Evolutionary conservation across 345 rosid species (phyloP).

Genomic region (Euphorbia peplus): DNA sequence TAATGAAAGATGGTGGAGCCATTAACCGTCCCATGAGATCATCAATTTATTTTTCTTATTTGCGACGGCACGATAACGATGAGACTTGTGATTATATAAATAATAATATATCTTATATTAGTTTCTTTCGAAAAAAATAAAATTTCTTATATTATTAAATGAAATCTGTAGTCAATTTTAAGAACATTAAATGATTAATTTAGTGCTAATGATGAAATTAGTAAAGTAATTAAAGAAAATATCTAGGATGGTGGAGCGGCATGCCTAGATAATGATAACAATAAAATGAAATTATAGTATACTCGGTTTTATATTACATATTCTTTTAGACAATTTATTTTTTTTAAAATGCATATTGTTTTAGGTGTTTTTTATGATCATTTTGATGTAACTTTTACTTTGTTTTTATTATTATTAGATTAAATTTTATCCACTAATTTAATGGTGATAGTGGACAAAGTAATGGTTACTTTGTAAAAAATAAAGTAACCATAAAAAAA

Average conservation of each 20-base stretch:
- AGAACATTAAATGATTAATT: not conserved
- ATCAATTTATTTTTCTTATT: conserved; percentile 43
- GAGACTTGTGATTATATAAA: conserved; percentile 11
- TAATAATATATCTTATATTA: not conserved
- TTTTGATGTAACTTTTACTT: too few relatives aligned
- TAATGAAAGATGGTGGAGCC: conserved; percentile 29
- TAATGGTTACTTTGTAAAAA: too few relatives aligned
- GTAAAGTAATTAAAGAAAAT: conserved; percentile 8
- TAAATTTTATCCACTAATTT: too few relatives aligned
- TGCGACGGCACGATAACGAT: conserved; percentile 51
- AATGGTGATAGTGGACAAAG: too few relatives aligned
- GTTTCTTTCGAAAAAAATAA: too few relatives aligned
- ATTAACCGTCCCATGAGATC: conserved; percentile 54
- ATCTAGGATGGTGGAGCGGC: conserved; percentile 13
- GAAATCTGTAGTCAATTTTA: not conserved
- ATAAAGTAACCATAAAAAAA: too few relatives aligned
- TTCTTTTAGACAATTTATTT: too few relatives aligned
- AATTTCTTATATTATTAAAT: not conserved
- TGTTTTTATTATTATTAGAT: too few relatives aligned
- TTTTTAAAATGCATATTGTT: too few relatives aligned
- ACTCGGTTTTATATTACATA: too few relatives aligned
- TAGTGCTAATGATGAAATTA: not conserved
- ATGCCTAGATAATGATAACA: not conserved
- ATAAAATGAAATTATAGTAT: too few relatives aligned
- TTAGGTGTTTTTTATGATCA: too few relatives aligned